phyloP scores from a whole-genome alignment of 208 protist species.

The Leishmania tarentolae region DNA sequence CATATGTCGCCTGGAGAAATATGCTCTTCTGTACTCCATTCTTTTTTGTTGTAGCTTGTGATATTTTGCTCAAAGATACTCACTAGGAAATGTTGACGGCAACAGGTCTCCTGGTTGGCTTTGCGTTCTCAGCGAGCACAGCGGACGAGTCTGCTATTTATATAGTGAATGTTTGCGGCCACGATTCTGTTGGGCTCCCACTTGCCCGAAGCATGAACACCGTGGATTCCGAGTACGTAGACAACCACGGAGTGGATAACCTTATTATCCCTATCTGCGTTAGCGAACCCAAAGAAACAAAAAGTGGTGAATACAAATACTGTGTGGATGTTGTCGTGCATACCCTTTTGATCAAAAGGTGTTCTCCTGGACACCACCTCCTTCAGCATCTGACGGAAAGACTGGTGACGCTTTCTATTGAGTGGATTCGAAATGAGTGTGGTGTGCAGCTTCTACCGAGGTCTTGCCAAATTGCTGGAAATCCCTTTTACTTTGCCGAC shows the following conservation, averaged over 20 bases:
- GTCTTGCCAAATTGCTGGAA: conserved; percentile 47
- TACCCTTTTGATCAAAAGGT: conserved; percentile 54
- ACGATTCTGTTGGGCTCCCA: conserved; percentile 64
- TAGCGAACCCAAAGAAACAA: conserved; percentile 29
- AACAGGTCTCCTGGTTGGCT: conserved; percentile 25
- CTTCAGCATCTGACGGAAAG: conserved; percentile 65
- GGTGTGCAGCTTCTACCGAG: conserved; percentile 50
- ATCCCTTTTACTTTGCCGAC: conserved; percentile 39
- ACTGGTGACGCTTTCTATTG: conserved; percentile 58
- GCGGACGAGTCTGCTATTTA: conserved; percentile 48
- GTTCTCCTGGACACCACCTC: conserved; percentile 39
- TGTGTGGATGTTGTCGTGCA: conserved; percentile 86
- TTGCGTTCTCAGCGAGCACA: conserved; percentile 44
- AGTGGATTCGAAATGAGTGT: conserved; percentile 83
- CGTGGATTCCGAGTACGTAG: conserved; percentile 62
- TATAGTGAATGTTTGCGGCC: conserved; percentile 85
- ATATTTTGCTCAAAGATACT: background rate
- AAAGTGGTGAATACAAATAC: conserved; percentile 35
- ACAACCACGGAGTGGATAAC: conserved; percentile 83
- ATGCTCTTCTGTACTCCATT: background rate
- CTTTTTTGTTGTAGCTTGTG: background rate
- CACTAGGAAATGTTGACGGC: conserved; percentile 17
- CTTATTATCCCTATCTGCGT: conserved; percentile 88
- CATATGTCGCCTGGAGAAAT: no score
- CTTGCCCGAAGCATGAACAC: conserved; percentile 72